A percentile compares a stretch with the other conserved stretches of the same genome.
Evolutionary conservation across 192 early-diverging fungal species (phyloP).

Genomic region (Coemansia sp.): DNA sequence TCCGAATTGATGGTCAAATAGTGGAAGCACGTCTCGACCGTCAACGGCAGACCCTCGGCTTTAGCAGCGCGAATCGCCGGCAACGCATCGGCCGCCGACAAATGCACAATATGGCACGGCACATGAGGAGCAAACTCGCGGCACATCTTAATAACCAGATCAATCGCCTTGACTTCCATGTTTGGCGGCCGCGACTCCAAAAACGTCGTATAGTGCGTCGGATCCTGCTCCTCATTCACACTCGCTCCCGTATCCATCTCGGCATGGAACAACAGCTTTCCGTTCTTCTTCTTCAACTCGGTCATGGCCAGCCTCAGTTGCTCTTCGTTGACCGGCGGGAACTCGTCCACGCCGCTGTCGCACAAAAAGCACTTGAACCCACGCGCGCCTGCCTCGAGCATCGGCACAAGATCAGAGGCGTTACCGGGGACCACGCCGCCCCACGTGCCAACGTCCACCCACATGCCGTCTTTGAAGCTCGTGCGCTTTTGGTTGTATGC

Average conservation of each 20-base stretch:
- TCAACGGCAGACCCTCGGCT: conserved; percentile 65
- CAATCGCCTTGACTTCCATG: conserved; percentile 73
- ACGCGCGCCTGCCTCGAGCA: conserved; percentile 67
- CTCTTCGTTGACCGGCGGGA: conserved; percentile 72
- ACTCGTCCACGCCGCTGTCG: conserved; percentile 81
- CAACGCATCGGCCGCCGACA: conserved; percentile 75
- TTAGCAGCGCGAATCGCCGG: conserved; percentile 72
- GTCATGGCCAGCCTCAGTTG: conserved; percentile 69
- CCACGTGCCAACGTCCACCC: conserved; percentile 77
- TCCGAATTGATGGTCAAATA: conserved; percentile 72
- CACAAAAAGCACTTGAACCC: conserved; percentile 87
- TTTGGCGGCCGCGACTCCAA: conserved; percentile 67
- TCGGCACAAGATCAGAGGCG: conserved; percentile 59
- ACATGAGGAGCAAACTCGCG: conserved; percentile 66
- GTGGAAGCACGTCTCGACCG: conserved; percentile 83
- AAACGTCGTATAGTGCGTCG: conserved; percentile 65
- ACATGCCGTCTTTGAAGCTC: conserved; percentile 68
- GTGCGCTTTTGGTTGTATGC: conserved; percentile 65
- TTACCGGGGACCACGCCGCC: conserved; percentile 80
- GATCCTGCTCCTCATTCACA: conserved; percentile 47
- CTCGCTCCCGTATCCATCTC: conserved; percentile 59
- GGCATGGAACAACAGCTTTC: conserved; percentile 77
- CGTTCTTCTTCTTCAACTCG: conserved; percentile 56
- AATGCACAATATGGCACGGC: conserved; percentile 77
- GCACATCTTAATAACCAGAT: conserved; percentile 67